Base-by-base conservation (phyloP, 371 early-diverging fungal genomes). In the Circinella minor region DNA sequence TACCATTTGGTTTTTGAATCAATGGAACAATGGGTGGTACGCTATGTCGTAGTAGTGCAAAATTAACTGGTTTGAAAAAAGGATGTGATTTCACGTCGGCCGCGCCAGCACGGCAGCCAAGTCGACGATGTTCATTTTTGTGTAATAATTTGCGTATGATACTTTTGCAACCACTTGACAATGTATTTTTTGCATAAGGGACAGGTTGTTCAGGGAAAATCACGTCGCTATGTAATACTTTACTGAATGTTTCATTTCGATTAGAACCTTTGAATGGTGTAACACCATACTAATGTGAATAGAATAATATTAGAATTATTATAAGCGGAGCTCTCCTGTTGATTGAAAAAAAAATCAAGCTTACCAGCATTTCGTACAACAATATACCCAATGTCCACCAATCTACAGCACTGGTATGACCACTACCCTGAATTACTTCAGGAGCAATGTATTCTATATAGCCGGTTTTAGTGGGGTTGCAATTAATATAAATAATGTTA, bases 371-470 rank as follows among this genome's bases (percentile, higher is more conserved):
- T 81, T 99, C 99, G 76, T 93, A 99, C 4, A 99, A 86, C 46
- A 99, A 84, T 36, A 99, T 96, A 15, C 99, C 54, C 79, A 99
- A 77, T 15, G 99, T 96, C 99, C 99, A 99, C 95, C 99, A 98
- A 82, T 99, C 99, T 8, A 97, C 98, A 1, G 92, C 89, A 72
- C 90, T 90, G 36, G 98, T 94, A 81, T 99, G 98, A 6, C 98
- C 98, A 66, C 86, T 81, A 43, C 96, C 96, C 59, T 89, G 88
- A 75, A 94, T 92, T 11, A 94, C 92, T 82, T 98, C 98, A 27
- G 99, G 98, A 9, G 99, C 97, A 83, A 98, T 93, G 77, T 96
- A 96, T 98, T 91, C 71, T 93, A 43, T 43, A 43, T 27, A 27
- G 0, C 27, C 27, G 11, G 93, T 36, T 83, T 71, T 79, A 96